Percentiles rank a stretch among this genome's conserved stretches.
Evolutionary conservation across 2,329 filamentous ascomycete genomes (phyloP).

Genomic region (Penicillium brasilianum): DNA sequence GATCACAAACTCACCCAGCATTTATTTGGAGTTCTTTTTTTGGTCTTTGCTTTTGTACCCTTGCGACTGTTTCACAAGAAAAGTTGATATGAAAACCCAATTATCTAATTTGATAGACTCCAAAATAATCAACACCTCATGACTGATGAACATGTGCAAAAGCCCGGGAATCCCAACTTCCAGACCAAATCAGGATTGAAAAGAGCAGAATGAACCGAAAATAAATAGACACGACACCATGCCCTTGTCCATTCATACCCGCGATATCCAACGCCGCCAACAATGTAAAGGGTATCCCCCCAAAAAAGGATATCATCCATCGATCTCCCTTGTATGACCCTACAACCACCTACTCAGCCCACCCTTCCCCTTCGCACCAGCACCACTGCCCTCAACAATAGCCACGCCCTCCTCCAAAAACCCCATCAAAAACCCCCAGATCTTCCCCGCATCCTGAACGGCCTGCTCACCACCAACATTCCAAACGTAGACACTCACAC

Average conservation of each 20-base stretch:
- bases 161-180: background rate
- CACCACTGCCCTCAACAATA: background rate
- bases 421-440: constrained; percentile 69
- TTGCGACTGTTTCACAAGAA: constrained; percentile 24
- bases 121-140: constrained; percentile 11
- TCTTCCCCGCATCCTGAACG: constrained; percentile 48
- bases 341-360: background rate
- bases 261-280: background rate
- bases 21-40: background rate
- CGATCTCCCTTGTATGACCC: background rate
- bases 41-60: background rate
- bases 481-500: constrained; percentile 62
- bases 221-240: too few species aligned
- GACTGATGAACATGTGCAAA: constrained; percentile 16
- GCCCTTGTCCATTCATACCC: background rate
- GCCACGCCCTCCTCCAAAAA: constrained; percentile 63
- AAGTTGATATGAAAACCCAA: background rate
- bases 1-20: constrained; percentile 3
- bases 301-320: background rate
- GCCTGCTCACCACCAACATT: constrained; percentile 42
- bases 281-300: constrained; percentile 32
- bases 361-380: background rate
- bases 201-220: background rate
- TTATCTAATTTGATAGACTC: background rate
- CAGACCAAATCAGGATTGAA: background rate